Conservation (phyloP, 805 yeast genomes). For the Metschnikowia gelsemii region DNA sequence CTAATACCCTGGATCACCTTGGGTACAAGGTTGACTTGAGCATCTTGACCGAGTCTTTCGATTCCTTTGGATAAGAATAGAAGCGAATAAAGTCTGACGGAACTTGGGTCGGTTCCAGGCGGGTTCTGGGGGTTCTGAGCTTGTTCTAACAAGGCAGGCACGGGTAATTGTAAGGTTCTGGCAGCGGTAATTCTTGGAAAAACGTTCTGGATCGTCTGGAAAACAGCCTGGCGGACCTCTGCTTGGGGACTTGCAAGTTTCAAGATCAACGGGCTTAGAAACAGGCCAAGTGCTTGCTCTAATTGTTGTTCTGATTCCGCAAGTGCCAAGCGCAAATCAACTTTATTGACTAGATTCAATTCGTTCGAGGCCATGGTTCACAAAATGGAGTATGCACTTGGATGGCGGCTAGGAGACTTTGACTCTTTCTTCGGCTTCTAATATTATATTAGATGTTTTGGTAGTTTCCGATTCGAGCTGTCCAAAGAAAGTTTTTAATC, state of each 20-base stretch:
- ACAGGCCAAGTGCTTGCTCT: slow-evolving; percentile 56
- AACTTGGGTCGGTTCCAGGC: slow-evolving; percentile 41
- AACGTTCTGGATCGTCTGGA: slow-evolving; percentile 64
- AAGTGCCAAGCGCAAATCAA: slow-evolving; percentile 77
- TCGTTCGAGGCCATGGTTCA: slow-evolving; percentile 38
- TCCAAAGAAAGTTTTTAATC: too few species aligned
- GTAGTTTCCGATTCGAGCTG: too few species aligned
- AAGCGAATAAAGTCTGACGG: slow-evolving; percentile 61
- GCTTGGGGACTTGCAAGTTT: slow-evolving; percentile 72
- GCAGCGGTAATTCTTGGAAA: slow-evolving; percentile 64
- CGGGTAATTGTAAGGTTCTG: slow-evolving; percentile 58
- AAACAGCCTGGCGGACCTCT: slow-evolving; percentile 64
- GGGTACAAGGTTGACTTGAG: slow-evolving; percentile 46
- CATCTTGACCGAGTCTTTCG: slow-evolving; percentile 46
- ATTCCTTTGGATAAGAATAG: slow-evolving; percentile 68
- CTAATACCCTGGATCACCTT: slow-evolving; percentile 48
- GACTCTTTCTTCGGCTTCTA: too few species aligned
- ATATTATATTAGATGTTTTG: too few species aligned
- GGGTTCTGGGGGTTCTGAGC: slow-evolving; percentile 56
- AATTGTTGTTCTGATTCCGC: slow-evolving; percentile 68
- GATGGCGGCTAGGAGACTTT: too few species aligned
- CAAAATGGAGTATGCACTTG: background rate
- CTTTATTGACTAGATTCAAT: slow-evolving; percentile 64
- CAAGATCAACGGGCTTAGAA: slow-evolving; percentile 73
- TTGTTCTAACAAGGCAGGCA: slow-evolving; percentile 59